Base-by-base conservation (phyloP, 1,284 basidiomycete genomes). In the Bjerkandera adusta region DNA sequence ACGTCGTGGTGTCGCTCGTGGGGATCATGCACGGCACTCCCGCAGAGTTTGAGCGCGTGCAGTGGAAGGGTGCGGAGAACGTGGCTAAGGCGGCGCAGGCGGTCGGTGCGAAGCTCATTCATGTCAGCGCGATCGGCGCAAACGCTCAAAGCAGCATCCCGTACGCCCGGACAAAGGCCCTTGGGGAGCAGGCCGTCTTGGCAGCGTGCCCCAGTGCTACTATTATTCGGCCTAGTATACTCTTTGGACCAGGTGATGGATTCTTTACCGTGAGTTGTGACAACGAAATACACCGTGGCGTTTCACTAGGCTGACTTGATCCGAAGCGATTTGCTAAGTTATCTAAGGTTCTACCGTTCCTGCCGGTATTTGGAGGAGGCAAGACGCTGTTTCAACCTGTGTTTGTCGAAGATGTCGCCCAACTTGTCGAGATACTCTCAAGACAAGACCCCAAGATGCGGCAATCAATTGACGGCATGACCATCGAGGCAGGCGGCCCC, bases 321-420 rank as follows among this genome's bases (percentile, higher is more conserved):
- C 20, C 36, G 61, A 49, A 86, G 81, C 70, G 81, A 24, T 85
- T 88, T 55, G 76, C 79, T 25, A 69, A 65, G 25, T 62, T 88
- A 13, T 76, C 81, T 1, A 71, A 68, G 45, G 69, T 75, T 49
- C 64, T 87, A 26, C 85, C 85, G 1, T 81, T 87, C 60, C 61
- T 88, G 25, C 85, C 85, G 6, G 81, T 86, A 10, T 88, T 86
- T 57, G 82, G 76, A 3, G 81, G 81, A n/a, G 85, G 86, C 3
- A 64, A 54, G 4, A 69, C 81, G 2, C 68, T 64, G n/a, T 87
- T 88, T 58, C 85, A 87, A 50, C 83, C 84, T 15, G 79, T 88
- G 6, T 87, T 79, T 57, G 83, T 78, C 1, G 80, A 74, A 1
- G 84, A 89, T 57, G 57, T 89, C 22, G 82, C 79, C 4, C 65